Percentiles rank a stretch among this genome's conserved stretches.
These are phyloP conservation scores for Besnoitia besnoiti DNA, from an alignment of 169 alveolate species.

Conservation along the genomic window DNA sequence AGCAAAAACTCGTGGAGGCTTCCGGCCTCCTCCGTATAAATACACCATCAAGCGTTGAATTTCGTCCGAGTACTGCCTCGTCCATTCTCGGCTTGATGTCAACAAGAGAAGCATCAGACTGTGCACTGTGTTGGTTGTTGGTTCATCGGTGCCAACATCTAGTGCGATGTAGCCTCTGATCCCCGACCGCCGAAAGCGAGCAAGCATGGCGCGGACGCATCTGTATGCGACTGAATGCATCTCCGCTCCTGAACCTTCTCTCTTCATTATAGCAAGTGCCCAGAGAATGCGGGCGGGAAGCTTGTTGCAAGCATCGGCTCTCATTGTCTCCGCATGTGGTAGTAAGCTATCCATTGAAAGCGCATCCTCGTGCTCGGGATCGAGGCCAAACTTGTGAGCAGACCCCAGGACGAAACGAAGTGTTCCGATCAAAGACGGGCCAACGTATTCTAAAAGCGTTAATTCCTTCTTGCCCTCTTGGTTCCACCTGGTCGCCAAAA, in stretches of 20 bases:
- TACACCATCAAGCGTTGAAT: not conserved
- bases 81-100: not conserved
- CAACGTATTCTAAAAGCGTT: not conserved
- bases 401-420: not conserved
- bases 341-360: not conserved
- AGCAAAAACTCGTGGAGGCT: not conserved
- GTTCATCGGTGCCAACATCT: not conserved
- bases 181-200: not conserved
- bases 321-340: not conserved
- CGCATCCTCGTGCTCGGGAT: not conserved
- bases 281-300: not conserved
- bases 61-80: not conserved
- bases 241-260: not conserved
- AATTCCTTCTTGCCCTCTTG: not conserved
- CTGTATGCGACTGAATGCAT: not conserved
- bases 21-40: not conserved
- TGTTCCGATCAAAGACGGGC: not conserved
- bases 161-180: not conserved
- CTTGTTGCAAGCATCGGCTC: not conserved
- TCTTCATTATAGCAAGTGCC: not conserved
- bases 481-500: not conserved
- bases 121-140: conserved; percentile 22
- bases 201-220: not conserved
- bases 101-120: not conserved
- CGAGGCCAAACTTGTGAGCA: conserved; percentile 14